These are phyloP conservation scores for Lactarius quietus DNA, from an alignment of 768 basidiomycete species.

Conservation along the genomic window DNA sequence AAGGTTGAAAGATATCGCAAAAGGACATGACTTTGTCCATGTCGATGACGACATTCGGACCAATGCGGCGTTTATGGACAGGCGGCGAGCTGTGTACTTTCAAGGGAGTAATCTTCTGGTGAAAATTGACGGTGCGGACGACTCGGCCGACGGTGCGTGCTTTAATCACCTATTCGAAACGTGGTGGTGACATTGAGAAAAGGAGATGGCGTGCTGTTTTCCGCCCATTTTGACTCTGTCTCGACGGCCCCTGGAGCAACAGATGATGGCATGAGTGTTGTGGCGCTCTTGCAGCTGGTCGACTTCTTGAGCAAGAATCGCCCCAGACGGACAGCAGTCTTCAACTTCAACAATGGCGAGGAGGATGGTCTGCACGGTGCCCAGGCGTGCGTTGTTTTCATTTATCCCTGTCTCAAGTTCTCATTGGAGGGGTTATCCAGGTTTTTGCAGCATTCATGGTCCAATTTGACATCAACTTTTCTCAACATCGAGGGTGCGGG, in stretches of 20 bases:
- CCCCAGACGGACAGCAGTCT: slow-evolving; percentile 60
- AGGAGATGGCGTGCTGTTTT: slow-evolving; percentile 59
- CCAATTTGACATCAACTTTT: slow-evolving; percentile 59
- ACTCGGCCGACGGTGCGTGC: slow-evolving; percentile 30
- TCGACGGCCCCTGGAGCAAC: slow-evolving; percentile 72
- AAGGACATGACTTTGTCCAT: slow-evolving; percentile 43
- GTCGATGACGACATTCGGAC: slow-evolving; percentile 49
- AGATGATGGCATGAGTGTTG: slow-evolving; percentile 75
- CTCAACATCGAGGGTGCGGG: slow-evolving; percentile 83
- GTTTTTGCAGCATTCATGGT: slow-evolving; percentile 75
- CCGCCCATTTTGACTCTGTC: slow-evolving; percentile 81
- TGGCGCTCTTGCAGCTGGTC: slow-evolving; percentile 61
- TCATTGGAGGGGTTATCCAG: slow-evolving; percentile 33
- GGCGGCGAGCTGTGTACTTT: slow-evolving; percentile 43
- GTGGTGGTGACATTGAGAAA: not conserved
- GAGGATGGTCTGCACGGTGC: slow-evolving; percentile 76
- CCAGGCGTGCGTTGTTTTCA: slow-evolving; percentile 44
- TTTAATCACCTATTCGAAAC: too few species aligned
- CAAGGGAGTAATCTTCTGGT: slow-evolving; percentile 67
- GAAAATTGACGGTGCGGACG: slow-evolving; percentile 53
- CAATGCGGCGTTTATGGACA: slow-evolving; percentile 42
- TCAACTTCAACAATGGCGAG: slow-evolving; percentile 86
- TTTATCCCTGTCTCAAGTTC: not conserved
- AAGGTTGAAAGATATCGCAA: slow-evolving; percentile 48
- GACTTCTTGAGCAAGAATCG: slow-evolving; percentile 42